phyloP scores from a whole-genome alignment of 345 rosid species.

The Citrus trifoliata region DNA sequence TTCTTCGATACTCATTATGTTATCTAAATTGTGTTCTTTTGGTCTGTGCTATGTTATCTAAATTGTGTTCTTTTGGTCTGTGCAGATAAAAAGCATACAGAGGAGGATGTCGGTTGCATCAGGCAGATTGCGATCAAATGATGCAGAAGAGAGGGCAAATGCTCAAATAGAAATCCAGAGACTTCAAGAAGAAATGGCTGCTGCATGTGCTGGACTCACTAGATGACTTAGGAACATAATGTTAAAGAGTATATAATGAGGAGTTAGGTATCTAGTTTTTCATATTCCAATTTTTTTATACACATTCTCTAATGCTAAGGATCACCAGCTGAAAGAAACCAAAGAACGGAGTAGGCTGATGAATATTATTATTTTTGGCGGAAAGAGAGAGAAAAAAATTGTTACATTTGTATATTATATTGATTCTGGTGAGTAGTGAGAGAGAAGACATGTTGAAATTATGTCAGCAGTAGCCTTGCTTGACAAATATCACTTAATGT shows the following conservation, averaged over 20 bases:
- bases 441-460: neutral
- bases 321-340: neutral
- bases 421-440: too few species aligned
- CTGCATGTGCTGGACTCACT: conserved; percentile 16
- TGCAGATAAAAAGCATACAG: conserved; percentile 37
- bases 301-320: neutral
- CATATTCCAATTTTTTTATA: neutral
- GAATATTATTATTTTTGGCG: neutral
- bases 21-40: neutral
- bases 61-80: neutral
- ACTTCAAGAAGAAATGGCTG: conserved; percentile 21
- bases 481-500: neutral
- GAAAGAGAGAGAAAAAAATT: neutral
- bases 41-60: neutral
- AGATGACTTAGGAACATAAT: neutral
- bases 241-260: neutral
- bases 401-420: too few species aligned
- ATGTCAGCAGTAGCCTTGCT: neutral
- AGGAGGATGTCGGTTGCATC: conserved; percentile 23
- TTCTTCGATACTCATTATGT: neutral
- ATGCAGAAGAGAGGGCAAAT: conserved; percentile 21
- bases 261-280: neutral
- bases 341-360: neutral
- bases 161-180: conserved; percentile 27
- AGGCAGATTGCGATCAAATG: neutral